Evolutionary conservation across 176 grass and related monocot genomes (phyloP).

Genomic region (Miscanthus lutarioriparius): DNA sequence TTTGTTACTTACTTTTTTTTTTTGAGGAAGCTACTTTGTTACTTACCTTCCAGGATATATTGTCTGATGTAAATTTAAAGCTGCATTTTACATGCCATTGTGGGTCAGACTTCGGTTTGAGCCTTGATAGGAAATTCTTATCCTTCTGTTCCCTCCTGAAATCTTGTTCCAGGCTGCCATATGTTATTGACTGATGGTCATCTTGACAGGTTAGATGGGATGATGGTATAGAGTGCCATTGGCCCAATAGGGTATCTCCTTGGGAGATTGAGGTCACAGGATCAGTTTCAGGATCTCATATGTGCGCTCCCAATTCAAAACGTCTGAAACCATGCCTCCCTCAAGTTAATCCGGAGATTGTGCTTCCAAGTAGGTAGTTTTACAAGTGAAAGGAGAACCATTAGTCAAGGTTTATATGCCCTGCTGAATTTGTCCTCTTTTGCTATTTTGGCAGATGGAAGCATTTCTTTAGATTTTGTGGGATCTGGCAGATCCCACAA

Average conservation of each 20-base stretch:
- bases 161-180: neutral
- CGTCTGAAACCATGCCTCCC: constrained; percentile 67
- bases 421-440: constrained; percentile 19
- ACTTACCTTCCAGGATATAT: constrained; percentile 19
- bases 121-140: constrained; percentile 3
- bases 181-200: constrained; percentile 27
- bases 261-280: constrained; percentile 86
- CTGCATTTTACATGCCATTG: constrained; percentile 15
- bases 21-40: too few species aligned
- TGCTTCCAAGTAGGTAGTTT: constrained; percentile 58
- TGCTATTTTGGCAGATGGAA: constrained; percentile 65
- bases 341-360: constrained; percentile 41
- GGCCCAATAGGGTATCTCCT: constrained; percentile 72
- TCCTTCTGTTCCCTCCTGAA: constrained; percentile 9
- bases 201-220: constrained; percentile 85
- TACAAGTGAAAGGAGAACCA: constrained; percentile 13
- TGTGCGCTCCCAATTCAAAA: constrained; percentile 52
- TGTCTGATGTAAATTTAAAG: constrained; percentile 10
- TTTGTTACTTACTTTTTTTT: constrained; percentile 21
- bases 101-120: constrained; percentile 3
- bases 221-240: constrained; percentile 51
- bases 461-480: constrained; percentile 56
- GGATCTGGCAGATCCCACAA: constrained; percentile 79
- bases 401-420: constrained; percentile 10
- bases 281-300: constrained; percentile 55